These are phyloP conservation scores for Chlamydomonas asymmetrica DNA, from an alignment of 139 green algal genomes.

Conservation along the genomic window DNA sequence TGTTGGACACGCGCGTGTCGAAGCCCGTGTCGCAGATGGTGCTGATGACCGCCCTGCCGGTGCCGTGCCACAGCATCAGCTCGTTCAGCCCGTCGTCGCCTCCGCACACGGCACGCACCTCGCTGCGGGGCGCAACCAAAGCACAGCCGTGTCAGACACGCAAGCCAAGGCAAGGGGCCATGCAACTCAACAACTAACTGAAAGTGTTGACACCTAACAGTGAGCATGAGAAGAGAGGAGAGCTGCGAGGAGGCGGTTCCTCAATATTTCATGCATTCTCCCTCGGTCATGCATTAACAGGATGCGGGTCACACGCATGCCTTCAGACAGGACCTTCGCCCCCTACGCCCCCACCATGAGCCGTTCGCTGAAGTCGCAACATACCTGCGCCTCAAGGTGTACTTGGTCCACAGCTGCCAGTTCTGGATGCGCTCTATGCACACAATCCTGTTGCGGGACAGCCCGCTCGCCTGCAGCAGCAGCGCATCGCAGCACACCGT, in stretches of 20 bases:
- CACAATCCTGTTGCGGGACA: constrained; percentile 1
- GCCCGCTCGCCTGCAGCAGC: neutral
- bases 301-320: neutral
- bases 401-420: constrained; percentile 33
- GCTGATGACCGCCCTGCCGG: neutral
- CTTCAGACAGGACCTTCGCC: neutral
- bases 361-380: too few species aligned
- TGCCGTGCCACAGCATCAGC: constrained; percentile 25
- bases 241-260: too few species aligned
- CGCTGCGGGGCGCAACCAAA: too few species aligned
- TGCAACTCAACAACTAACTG: too few species aligned
- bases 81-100: constrained; percentile 8
- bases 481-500: neutral
- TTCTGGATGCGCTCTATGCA: constrained; percentile 46
- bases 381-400: constrained; percentile 19
- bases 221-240: too few species aligned
- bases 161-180: too few species aligned
- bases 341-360: neutral
- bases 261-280: neutral
- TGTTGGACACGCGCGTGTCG: constrained; percentile 15
- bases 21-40: constrained; percentile 4
- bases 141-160: too few species aligned
- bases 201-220: too few species aligned
- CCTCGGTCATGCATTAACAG: neutral
- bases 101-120: neutral